Evolutionary conservation across 192 early-diverging fungal genomes (phyloP).

Genomic region (Backusella luteola): DNA sequence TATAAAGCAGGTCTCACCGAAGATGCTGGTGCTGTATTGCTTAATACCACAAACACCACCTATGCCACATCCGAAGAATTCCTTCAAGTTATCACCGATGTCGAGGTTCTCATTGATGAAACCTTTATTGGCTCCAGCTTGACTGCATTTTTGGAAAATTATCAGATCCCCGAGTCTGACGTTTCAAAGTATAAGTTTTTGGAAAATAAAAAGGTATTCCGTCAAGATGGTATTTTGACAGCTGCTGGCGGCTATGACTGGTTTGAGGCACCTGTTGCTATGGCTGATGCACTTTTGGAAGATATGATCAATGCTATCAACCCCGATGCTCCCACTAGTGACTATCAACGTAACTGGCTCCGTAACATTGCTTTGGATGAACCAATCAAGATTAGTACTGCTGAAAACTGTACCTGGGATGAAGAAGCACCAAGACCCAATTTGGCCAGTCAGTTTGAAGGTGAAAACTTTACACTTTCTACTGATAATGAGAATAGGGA

Average conservation of each 20-base stretch:
- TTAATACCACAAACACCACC: constrained; percentile 37
- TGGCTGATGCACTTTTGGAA: constrained; percentile 72
- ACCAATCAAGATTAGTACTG: constrained; percentile 42
- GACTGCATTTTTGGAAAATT: constrained; percentile 54
- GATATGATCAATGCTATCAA: constrained; percentile 67
- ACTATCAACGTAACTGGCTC: constrained; percentile 64
- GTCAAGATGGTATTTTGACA: constrained; percentile 68
- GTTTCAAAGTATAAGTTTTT: constrained; percentile 59
- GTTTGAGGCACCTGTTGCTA: constrained; percentile 67
- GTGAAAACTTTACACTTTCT: constrained; percentile 5
- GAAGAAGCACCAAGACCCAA: constrained; percentile 25
- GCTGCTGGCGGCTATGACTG: constrained; percentile 63
- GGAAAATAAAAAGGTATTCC: constrained; percentile 59
- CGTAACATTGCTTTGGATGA: constrained; percentile 65
- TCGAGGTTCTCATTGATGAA: constrained; percentile 73
- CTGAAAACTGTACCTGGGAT: constrained; percentile 52
- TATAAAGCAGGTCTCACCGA: constrained; percentile 61
- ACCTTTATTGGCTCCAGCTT: constrained; percentile 47
- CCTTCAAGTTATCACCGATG: constrained; percentile 48
- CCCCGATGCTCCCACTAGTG: constrained; percentile 48
- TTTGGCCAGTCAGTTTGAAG: constrained; percentile 21
- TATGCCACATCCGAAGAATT: constrained; percentile 49
- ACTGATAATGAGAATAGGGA: neutral
- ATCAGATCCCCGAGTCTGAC: constrained; percentile 40
- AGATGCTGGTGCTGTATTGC: constrained; percentile 59